Evolutionary conservation across 352 stramenopile genomes (phyloP).

Genomic region (Pythium oligandrum): DNA sequence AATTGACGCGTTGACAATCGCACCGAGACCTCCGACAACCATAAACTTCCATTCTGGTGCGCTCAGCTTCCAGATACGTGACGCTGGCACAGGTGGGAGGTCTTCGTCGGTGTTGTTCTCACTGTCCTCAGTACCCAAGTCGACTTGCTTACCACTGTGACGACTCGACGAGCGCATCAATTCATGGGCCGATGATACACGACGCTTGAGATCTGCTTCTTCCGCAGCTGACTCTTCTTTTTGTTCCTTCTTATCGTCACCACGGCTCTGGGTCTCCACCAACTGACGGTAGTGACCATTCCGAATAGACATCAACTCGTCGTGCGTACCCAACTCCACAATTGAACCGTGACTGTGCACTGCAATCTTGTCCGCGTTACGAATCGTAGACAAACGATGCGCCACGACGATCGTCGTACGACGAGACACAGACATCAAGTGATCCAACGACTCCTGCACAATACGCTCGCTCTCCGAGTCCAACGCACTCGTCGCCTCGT

Average conservation of each 20-base stretch:
- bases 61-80: not conserved
- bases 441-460: slow-evolving; percentile 14
- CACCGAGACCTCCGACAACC: not conserved
- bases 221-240: slow-evolving; percentile 78
- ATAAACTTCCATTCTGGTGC: not conserved
- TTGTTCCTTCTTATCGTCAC: not conserved
- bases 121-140: not conserved
- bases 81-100: not conserved
- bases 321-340: slow-evolving; percentile 76
- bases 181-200: slow-evolving; percentile 80
- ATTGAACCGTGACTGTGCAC: too few relatives aligned
- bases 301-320: slow-evolving; percentile 47
- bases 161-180: slow-evolving; percentile 88
- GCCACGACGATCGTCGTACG: slow-evolving; percentile 31
- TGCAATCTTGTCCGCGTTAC: too few relatives aligned
- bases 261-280: slow-evolving; percentile 39
- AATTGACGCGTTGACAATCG: not conserved
- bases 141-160: not conserved
- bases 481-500: slow-evolving; percentile 28
- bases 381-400: slow-evolving; percentile 15
- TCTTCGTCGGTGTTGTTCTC: not conserved
- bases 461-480: slow-evolving; percentile 22
- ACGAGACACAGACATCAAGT: slow-evolving; percentile 34
- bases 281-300: slow-evolving; percentile 90
- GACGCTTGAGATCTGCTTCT: slow-evolving; percentile 86